Evolutionary conservation across 768 basidiomycete species (phyloP).

Genomic region (Rhodotorula paludigena): DNA sequence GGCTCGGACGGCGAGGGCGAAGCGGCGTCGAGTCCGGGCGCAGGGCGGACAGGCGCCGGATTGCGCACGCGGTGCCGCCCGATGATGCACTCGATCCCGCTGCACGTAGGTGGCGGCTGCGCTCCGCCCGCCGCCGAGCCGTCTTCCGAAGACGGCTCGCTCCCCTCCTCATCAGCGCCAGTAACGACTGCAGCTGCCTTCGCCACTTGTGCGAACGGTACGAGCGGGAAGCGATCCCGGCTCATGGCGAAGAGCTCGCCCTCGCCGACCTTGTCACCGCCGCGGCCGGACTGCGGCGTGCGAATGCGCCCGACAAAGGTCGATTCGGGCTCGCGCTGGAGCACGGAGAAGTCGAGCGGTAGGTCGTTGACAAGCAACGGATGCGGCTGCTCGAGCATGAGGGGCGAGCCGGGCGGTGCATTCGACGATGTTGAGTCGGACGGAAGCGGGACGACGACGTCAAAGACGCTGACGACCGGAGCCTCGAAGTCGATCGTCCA

Average conservation of each 20-base stretch:
- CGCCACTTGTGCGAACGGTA: conserved; percentile 52
- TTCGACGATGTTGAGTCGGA: conserved; percentile 8
- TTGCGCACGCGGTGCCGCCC: conserved; percentile 30
- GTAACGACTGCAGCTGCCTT: conserved; percentile 41
- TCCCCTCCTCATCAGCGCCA: conserved; percentile 36
- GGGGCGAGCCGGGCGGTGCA: conserved; percentile 12
- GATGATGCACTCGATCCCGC: conserved; percentile 35
- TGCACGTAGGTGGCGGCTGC: background rate
- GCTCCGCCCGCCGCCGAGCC: background rate
- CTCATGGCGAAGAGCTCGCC: conserved; percentile 71
- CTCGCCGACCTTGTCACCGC: conserved; percentile 25
- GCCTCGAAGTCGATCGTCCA: conserved; percentile 40
- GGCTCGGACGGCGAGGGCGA: conserved; percentile 7
- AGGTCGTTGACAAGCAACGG: conserved; percentile 57
- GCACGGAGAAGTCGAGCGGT: conserved; percentile 52
- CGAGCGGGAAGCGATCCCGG: conserved; percentile 71
- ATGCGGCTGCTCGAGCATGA: conserved; percentile 42
- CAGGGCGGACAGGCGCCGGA: conserved; percentile 19
- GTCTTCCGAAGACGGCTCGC: conserved; percentile 1
- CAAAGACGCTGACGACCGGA: conserved; percentile 66
- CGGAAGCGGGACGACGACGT: conserved; percentile 56
- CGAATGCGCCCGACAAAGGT: conserved; percentile 74
- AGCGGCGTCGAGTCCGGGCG: conserved; percentile 22
- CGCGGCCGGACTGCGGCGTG: conserved; percentile 53
- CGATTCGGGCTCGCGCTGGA: conserved; percentile 48